Base-by-base conservation (phyloP, 306 rosid species). In the Quillaja saponaria region DNA sequence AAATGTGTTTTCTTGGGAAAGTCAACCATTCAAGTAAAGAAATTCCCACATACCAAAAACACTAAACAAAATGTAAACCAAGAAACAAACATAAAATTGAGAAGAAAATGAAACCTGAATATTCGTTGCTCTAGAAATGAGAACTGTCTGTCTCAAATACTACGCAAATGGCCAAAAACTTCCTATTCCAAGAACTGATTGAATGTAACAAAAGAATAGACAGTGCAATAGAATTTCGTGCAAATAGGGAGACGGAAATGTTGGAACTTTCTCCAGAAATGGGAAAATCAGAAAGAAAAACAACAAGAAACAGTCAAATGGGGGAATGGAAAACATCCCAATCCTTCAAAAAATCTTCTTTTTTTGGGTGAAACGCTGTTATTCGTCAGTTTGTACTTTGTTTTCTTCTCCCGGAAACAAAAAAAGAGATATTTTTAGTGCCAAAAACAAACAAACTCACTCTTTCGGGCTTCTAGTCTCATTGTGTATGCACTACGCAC, bases 231-330 rank as follows among this genome's bases (percentile, higher is more conserved):
- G 13, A 12, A 39, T 39, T 39, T 39, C 44, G 81, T 76, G 78
- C 67, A 81, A 68, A 74, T 44, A 35, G 55, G 60, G 58, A 56
- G 64, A 17, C 55, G 38, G 62, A 58, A 44, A 21, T 39, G 59
- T 19, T 37, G 73, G 63, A 47, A 39, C 13, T 52, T 76, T 75
- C 67, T 63, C 62, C 54, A 61, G 75, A 72, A 68, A 37, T 5
- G 40, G 42, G 35, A 69, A 34, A 45, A 40, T 37, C 48, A 45
- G 33, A 21, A 16, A 58, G 14, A 12, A 16, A 5, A 28, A 14
- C 40, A 21, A 69, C 67, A 48, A 31, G 72, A 70, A 78, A 56
- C 55, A 70, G 85, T 82, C 84, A 81, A 83, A 77, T 63, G 50
- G 14, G 47, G 70, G 48, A 0, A 55, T 64, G 67, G 77, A 72